Evolutionary conservation across 164 flowering plant genomes (phyloP).

Genomic region (Aristolochia fimbriata): DNA sequence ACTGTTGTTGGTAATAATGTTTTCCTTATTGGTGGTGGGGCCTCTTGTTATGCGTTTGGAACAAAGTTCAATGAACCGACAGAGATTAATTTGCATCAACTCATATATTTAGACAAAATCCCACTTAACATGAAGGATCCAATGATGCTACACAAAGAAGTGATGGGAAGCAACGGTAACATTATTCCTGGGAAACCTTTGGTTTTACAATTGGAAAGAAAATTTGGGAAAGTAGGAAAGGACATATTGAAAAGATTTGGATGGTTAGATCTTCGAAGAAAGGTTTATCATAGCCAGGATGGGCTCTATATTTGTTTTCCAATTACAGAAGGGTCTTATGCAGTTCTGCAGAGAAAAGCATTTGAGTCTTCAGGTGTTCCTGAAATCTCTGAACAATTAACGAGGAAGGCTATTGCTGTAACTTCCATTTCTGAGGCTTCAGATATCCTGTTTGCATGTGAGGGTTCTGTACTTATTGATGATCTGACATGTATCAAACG

Average conservation of each 20-base stretch:
- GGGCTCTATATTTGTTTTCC: slow-evolving; percentile 65
- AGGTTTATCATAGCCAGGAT: slow-evolving; percentile 41
- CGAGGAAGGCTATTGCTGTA: slow-evolving; percentile 17
- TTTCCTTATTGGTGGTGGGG: slow-evolving; percentile 82
- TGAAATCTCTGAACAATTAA: slow-evolving; percentile 12
- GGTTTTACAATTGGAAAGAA: slow-evolving; percentile 52
- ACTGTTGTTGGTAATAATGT: slow-evolving; percentile 62
- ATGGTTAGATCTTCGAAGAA: slow-evolving; percentile 81
- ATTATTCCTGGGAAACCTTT: slow-evolving; percentile 20
- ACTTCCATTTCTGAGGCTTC: slow-evolving; percentile 30
- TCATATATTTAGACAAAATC: slow-evolving; percentile 12
- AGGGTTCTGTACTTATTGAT: slow-evolving; percentile 39
- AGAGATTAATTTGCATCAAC: slow-evolving; percentile 42
- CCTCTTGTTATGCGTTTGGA: slow-evolving; percentile 96
- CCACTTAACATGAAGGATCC: slow-evolving; percentile 12
- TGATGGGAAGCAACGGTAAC: slow-evolving; percentile 4
- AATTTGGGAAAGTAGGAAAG: slow-evolving; percentile 66
- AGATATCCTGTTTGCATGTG: slow-evolving; percentile 36
- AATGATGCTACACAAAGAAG: slow-evolving; percentile 8
- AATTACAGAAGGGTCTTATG: slow-evolving; percentile 41
- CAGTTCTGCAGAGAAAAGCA: slow-evolving; percentile 22
- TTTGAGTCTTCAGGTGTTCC: slow-evolving; percentile 9
- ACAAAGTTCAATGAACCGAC: slow-evolving; percentile 78
- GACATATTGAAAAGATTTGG: slow-evolving; percentile 71
- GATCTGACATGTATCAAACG: slow-evolving; percentile 26